Conservation (phyloP, 345 rosid species). For the Eucalyptus globulus region DNA sequence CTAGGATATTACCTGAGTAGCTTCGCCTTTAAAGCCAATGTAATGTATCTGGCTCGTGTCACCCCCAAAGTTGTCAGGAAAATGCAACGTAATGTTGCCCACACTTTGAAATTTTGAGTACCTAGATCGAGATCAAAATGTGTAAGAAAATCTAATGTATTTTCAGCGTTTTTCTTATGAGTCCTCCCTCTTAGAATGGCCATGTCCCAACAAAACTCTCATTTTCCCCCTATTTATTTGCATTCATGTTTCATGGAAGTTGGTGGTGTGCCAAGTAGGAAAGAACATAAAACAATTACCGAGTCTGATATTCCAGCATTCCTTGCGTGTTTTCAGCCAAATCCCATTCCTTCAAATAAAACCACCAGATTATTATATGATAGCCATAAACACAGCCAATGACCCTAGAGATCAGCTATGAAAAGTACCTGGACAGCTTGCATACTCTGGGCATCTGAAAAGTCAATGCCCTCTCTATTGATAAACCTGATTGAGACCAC, state of each 20-base stretch:
- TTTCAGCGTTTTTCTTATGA: not conserved
- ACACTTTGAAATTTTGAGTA: slow-evolving; percentile 88
- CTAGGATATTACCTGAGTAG: slow-evolving; percentile 57
- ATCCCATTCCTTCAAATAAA: slow-evolving; percentile 68
- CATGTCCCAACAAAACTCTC: not conserved
- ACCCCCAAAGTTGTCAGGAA: slow-evolving; percentile 88
- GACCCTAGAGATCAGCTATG: not conserved
- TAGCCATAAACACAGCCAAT: not conserved
- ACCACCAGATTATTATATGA: not conserved
- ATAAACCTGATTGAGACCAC: slow-evolving; percentile 38
- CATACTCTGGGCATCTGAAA: slow-evolving; percentile 90
- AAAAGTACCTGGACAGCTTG: slow-evolving; percentile 81
- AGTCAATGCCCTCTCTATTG: slow-evolving; percentile 81
- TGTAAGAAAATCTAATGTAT: not conserved
- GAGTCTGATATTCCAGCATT: slow-evolving; percentile 78
- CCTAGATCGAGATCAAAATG: slow-evolving; percentile 6
- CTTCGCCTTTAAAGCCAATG: slow-evolving; percentile 97
- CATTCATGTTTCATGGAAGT: not conserved
- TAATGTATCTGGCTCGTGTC: slow-evolving; percentile 70
- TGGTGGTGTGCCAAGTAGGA: not conserved
- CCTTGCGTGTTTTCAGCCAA: slow-evolving; percentile 82
- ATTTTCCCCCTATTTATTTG: not conserved
- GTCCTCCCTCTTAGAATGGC: not conserved
- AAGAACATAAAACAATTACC: slow-evolving; percentile 12
- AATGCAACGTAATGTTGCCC: slow-evolving; percentile 84